Base-by-base conservation (phyloP, 2,329 filamentous ascomycete genomes). In the Colletotrichum paranaense region DNA sequence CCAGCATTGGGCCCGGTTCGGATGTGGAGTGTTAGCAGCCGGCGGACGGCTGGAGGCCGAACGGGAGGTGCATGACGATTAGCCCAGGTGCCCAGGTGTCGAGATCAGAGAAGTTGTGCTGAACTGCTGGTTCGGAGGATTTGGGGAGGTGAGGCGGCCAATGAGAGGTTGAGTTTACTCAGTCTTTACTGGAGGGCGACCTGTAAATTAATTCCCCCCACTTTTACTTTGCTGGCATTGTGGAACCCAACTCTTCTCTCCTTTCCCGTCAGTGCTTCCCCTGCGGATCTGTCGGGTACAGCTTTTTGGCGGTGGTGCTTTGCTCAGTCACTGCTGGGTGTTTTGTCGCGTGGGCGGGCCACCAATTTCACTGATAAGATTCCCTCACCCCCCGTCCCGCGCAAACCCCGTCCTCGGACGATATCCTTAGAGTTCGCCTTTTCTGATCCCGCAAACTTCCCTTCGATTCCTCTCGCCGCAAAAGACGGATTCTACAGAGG, bases 341-440 rank as follows among this genome's bases (percentile, higher is more conserved):
- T 46, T 64, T 56, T 59, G 32, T 56, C 60, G 60, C 67, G 59
- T 62, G 66, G 58, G 38, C 57, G 65, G 30, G 22, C 28, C 32
- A 22, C 62, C 42, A 55, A 71, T 66, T 71, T 73, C 62, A 56
- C 67, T 73, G 67, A 73, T 71, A 73, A 70, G 67, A 73, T 73
- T 70, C 38, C 16, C 38, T 19, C 38, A 2, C 32, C 32, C 32
- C 55, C 30, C 42, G 52, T 53, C 63, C 35, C 22, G 35, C 62
- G 55, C 68, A 28, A 59, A 30, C 53, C 53, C 28, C 42, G 16
- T 49, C 56, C 55, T 46, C 62, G 38, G 26, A 42, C 8, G 32
- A 65, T 49, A 19, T 35, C 38, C 38, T 42, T 19, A 22, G 19
- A 65, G 52, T 46, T 22, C 55, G 52, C 46, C 38, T 55, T 49